Conservation (phyloP, 306 rosid genomes). For the Hippophae tibetana region DNA sequence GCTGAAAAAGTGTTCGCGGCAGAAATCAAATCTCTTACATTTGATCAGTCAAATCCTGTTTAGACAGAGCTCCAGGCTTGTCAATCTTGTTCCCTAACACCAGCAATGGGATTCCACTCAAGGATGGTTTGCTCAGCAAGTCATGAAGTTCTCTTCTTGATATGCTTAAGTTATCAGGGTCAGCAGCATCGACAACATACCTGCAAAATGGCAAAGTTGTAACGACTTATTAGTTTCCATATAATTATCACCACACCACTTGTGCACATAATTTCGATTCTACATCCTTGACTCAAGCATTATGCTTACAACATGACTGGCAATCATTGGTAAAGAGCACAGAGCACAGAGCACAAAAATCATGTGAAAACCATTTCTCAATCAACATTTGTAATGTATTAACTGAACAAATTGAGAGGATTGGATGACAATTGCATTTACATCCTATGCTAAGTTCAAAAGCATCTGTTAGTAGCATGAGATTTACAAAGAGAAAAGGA, state of each 20-base stretch:
- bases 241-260: not conserved
- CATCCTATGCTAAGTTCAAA: too few species aligned
- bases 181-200: slow-evolving; percentile 65
- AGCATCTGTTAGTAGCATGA: too few species aligned
- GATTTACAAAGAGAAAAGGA: too few species aligned
- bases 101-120: slow-evolving; percentile 48
- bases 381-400: too few species aligned
- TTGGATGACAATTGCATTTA: too few species aligned
- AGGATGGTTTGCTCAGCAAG: slow-evolving; percentile 48
- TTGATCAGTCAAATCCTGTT: slow-evolving; percentile 42
- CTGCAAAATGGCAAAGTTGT: slow-evolving; percentile 25
- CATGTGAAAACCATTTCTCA: too few species aligned
- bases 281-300: not conserved
- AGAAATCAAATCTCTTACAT: slow-evolving; percentile 33
- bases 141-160: slow-evolving; percentile 60
- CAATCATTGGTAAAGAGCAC: too few species aligned
- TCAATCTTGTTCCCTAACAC: slow-evolving; percentile 59
- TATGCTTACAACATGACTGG: too few species aligned
- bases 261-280: not conserved
- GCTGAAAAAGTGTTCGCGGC: not conserved
- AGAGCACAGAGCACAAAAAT: too few species aligned
- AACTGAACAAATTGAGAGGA: too few species aligned
- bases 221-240: slow-evolving; percentile 1
- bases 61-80: slow-evolving; percentile 44
- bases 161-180: slow-evolving; percentile 38